Evolutionary conservation across 768 basidiomycete species (phyloP).

Genomic region (Pholiota conissans): DNA sequence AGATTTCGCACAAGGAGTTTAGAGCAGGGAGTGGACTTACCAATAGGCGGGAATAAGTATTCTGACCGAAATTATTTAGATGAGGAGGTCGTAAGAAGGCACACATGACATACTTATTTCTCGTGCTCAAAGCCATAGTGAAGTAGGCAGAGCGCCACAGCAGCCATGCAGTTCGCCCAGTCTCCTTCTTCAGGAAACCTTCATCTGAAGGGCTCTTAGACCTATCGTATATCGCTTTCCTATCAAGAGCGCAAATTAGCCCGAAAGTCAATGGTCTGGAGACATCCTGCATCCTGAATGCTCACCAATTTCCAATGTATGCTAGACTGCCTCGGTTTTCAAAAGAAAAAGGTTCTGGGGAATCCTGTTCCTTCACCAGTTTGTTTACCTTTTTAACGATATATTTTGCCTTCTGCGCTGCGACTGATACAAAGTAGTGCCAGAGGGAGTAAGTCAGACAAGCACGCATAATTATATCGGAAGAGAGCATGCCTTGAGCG

Average conservation of each 20-base stretch:
- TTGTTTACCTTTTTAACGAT: slow-evolving; percentile 66
- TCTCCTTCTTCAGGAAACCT: slow-evolving; percentile 58
- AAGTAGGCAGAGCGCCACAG: slow-evolving; percentile 84
- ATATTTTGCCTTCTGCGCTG: slow-evolving; percentile 75
- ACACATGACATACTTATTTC: slow-evolving; percentile 58
- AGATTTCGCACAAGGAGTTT: slow-evolving; percentile 2
- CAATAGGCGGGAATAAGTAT: slow-evolving; percentile 70
- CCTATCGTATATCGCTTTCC: slow-evolving; percentile 80
- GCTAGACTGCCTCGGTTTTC: slow-evolving; percentile 75
- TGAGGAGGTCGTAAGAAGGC: not conserved
- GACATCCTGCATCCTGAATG: slow-evolving; percentile 13
- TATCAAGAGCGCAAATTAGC: slow-evolving; percentile 18
- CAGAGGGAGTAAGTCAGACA: not conserved
- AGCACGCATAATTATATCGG: too few relatives aligned
- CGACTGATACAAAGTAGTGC: slow-evolving; percentile 45
- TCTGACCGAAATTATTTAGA: slow-evolving; percentile 27
- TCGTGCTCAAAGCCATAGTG: slow-evolving; percentile 68
- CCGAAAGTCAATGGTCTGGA: not conserved
- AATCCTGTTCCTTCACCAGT: slow-evolving; percentile 49
- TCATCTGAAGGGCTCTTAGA: slow-evolving; percentile 36
- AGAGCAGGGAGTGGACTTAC: slow-evolving; percentile 32
- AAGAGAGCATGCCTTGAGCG: slow-evolving; percentile 67
- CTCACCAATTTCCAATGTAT: slow-evolving; percentile 76
- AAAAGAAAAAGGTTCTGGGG: slow-evolving; percentile 62
- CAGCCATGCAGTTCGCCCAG: slow-evolving; percentile 72